Base-by-base conservation (phyloP, 306 rosid genomes). In the Carpinus viminea region DNA sequence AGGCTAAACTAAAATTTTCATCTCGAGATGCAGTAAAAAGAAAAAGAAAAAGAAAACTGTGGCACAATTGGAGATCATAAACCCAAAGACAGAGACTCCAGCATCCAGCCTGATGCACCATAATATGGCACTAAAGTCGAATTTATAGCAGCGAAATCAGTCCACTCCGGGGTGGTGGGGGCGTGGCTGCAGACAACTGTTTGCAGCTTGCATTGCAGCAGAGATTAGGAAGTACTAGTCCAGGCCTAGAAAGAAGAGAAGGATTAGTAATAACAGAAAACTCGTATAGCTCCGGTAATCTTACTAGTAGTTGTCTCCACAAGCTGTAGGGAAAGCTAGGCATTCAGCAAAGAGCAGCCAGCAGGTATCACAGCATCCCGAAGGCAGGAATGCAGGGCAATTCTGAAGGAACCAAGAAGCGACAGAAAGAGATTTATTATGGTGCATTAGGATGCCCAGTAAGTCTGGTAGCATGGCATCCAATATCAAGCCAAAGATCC, bases 281-380 rank as follows among this genome's bases (percentile, higher is more conserved):
- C 8, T 6, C 45, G 1, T 41, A 41, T 41, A 1, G 9, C 31
- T 36, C 11, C 10, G 26, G 73, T 43, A 72, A 72, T 72, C 60
- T 72, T 50, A 26, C 51, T 72, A 50, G 20, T 51, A 16, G 3
- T 72, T 28, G 59, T 71, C 60, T 72, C 60, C 75, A 24, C 20
- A 4, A 71, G 75, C 60, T 71, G 53, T 69, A 10, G 46, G 70
- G 20, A 26, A 68, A 68, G 54, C 28, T 45, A 68, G 53, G 73
- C 54, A 68, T 8, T 68, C 52, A 68, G 13, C 73, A 41, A 68
- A 68, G 54, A 68, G 53, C 52, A 43, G 18, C 52, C 13, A 68
- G 54, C 3, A 68, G 8, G 54, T 41, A 68, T 50, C 15, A 66
- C 47, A 66, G 47, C 47, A 64, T 34, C 70, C n/a, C n/a, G 36